Conservation (phyloP, 2,329 filamentous ascomycete genomes). For the Colletotrichum eremochloae region DNA sequence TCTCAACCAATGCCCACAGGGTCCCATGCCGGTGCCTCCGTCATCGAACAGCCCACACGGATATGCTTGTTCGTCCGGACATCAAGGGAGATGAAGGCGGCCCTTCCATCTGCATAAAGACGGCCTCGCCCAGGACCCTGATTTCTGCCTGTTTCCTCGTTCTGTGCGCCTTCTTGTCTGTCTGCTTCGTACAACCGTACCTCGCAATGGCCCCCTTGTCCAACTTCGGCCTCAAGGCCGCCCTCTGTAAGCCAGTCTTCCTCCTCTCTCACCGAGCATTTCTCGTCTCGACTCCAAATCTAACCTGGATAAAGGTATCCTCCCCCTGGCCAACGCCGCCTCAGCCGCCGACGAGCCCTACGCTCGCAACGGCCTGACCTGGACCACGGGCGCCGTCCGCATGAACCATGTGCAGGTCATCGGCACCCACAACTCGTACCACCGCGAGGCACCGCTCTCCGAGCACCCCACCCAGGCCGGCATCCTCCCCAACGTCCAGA, state of each 20-base stretch:
- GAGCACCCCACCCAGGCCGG: constrained; percentile 57
- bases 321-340: constrained; percentile 27
- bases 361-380: constrained; percentile 50
- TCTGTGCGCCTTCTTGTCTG: neutral
- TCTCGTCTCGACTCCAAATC: neutral
- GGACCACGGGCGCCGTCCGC: constrained; percentile 52
- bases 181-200: neutral
- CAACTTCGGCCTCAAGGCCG: constrained; percentile 31
- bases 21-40: neutral
- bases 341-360: constrained; percentile 37
- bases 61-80: neutral
- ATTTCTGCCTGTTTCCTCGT: neutral
- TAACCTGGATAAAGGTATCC: constrained; percentile 30
- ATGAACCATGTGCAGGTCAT: constrained; percentile 66
- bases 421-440: constrained; percentile 66
- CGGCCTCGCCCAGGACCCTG: neutral
- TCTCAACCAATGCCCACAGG: neutral
- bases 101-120: constrained; percentile 22
- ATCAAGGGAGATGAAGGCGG: neutral
- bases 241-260: constrained; percentile 22
- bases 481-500: constrained; percentile 52
- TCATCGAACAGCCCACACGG: constrained; percentile 12
- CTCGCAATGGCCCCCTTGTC: constrained; percentile 18
- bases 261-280: neutral
- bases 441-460: constrained; percentile 58